Evolutionary conservation across 768 basidiomycete genomes (phyloP), one percentile per base, ranked within the genome.

Genomic region (Lentinula lateritia): DNA sequence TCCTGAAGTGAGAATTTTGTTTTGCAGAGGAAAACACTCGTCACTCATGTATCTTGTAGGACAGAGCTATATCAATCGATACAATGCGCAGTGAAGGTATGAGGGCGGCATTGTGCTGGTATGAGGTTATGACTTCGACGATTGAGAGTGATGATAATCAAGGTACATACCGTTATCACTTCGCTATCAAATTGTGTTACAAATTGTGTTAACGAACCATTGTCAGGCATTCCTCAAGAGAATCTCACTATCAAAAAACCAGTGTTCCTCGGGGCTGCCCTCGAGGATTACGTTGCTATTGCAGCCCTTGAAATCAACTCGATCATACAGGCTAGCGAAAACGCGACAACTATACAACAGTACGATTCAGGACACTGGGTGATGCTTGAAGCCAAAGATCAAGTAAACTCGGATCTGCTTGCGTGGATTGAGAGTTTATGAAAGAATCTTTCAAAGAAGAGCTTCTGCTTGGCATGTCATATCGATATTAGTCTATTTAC

Each of bases 231-330:
- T 42, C 68, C 71, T 6, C 39, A 58, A 50, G 72, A 72, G 35
- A 69, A 68, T 23, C 69, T 71, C 62, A 35, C 32, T 5, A 66
- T 77, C 52, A 62, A 65, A 2, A 67, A 72, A 50, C 78, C 78
- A 6, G 73, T 73, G 1, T 77, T 78, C 65, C 72, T 73, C 50
- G 76, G 66, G 0, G 68, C 69, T 2, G 68, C 74, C 7, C 60
- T 65, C 20, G 63, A 70, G 13, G 79, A 81, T 58, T 63, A 60
- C n/a, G 56, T 78, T 39, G 36, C 32, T 15, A 7, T 52, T 52
- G 50, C 50, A 15, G 50, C 50, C 8, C 16, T 15, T 35, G 16
- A 48, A 48, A 36, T 32, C 7, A 23, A 12, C 15, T 6, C 32
- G 8, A 52, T 35, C 16, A 6, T 52, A 13, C 32, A 32, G 18